These are phyloP conservation scores for Yarrowia osloensis DNA, from an alignment of 805 yeast genomes.

Conservation along the genomic window DNA sequence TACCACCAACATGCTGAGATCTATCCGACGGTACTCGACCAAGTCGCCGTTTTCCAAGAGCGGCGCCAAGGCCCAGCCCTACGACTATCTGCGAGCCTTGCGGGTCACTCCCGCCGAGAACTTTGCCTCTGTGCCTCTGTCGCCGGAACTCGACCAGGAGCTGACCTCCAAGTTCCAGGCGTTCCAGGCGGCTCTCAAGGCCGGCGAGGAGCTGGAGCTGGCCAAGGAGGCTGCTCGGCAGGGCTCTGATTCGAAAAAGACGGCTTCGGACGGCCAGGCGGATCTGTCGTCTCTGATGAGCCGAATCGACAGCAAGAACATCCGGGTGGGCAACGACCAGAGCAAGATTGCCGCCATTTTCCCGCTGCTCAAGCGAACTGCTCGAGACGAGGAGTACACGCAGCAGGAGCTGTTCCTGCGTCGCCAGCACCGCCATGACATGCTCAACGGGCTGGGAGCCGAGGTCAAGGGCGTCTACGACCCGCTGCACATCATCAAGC, in stretches of 20 bases:
- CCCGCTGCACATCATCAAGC: slow-evolving; percentile 65
- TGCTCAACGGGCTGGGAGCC: slow-evolving; percentile 65
- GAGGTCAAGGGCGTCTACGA: slow-evolving; percentile 60
- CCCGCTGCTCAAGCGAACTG: slow-evolving; percentile 67
- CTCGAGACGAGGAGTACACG: slow-evolving; percentile 66
- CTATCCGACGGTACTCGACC: slow-evolving; percentile 29
- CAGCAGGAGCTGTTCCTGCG: slow-evolving; percentile 76
- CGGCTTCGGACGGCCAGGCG: background rate
- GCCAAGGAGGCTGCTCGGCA: background rate
- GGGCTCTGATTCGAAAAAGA: background rate
- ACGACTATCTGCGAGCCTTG: slow-evolving; percentile 6
- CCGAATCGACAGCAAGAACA: slow-evolving; percentile 24
- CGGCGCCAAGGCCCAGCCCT: slow-evolving; percentile 9
- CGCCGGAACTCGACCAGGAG: slow-evolving; percentile 40
- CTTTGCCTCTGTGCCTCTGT: slow-evolving; percentile 35
- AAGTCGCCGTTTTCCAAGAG: slow-evolving; percentile 19
- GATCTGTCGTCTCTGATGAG: slow-evolving; percentile 13
- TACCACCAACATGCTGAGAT: slow-evolving; percentile 16
- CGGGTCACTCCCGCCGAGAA: slow-evolving; percentile 31
- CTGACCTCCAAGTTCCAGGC: slow-evolving; percentile 39
- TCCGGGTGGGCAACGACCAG: slow-evolving; percentile 32
- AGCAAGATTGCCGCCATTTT: slow-evolving; percentile 40
- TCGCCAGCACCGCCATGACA: slow-evolving; percentile 61
- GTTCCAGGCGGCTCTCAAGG: slow-evolving; percentile 36
- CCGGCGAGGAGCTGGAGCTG: slow-evolving; percentile 2